phyloP scores from a whole-genome alignment of 2,329 filamentous ascomycete species.

The Coleophoma eucalyptorum region DNA sequence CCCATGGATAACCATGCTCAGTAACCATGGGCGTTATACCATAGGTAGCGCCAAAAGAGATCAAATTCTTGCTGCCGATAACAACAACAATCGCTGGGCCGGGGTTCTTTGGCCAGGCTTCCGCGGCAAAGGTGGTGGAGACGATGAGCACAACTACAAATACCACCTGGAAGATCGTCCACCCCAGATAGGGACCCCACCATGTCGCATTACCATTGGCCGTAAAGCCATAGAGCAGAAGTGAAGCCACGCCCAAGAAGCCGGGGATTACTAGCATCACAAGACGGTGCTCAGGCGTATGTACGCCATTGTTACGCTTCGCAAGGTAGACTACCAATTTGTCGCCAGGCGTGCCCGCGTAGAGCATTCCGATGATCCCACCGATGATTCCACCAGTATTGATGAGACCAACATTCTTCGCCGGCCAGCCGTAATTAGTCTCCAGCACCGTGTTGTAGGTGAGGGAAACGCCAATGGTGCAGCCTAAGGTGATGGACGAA shows the following conservation, averaged over 20 bases:
- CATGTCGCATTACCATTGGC: constrained; percentile 19
- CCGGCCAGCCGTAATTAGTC: constrained; percentile 29
- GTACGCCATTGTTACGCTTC: constrained; percentile 26
- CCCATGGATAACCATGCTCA: background rate
- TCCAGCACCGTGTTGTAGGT: constrained; percentile 33
- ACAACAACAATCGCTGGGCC: constrained; percentile 29
- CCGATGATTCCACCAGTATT: background rate
- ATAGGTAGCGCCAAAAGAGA: constrained; percentile 28
- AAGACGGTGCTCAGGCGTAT: constrained; percentile 30
- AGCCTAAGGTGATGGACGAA: constrained; percentile 12
- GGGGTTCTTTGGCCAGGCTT: constrained; percentile 29
- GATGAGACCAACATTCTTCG: constrained; percentile 5
- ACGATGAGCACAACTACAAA: constrained; percentile 26
- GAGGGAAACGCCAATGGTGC: constrained; percentile 32
- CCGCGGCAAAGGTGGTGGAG: constrained; percentile 29
- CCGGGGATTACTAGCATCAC: constrained; percentile 27
- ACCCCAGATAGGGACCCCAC: constrained; percentile 27
- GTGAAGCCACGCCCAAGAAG: constrained; percentile 23
- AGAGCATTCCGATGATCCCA: background rate
- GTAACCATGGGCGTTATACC: constrained; percentile 29
- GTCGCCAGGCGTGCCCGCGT: constrained; percentile 3
- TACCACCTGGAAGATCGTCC: constrained; percentile 21
- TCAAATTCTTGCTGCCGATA: constrained; percentile 29
- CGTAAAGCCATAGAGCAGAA: constrained; percentile 28
- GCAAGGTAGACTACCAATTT: constrained; percentile 12